Base-by-base conservation (phyloP, 805 yeast genomes). In the Schizosaccharomyces cryophilus region DNA sequence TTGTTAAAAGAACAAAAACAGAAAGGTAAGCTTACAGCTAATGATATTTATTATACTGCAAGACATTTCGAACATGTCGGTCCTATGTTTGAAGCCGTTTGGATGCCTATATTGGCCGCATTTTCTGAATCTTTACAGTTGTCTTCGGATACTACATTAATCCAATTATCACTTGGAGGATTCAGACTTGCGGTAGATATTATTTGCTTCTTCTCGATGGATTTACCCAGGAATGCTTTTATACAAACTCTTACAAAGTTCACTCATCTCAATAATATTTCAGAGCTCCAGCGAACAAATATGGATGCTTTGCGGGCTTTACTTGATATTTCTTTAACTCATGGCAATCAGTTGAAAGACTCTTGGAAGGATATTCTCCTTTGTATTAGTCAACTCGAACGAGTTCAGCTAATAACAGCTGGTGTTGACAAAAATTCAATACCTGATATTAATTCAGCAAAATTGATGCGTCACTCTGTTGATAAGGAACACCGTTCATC, bases 51-150 rank as follows among this genome's bases (percentile, higher is more conserved):
- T 68, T 86, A 87, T 70, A 80, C 83, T 21, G 96, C 96, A 0
- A 80, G 88, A 1, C 90, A 85, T 67, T 80, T 85, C 15, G 94
- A 87, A 66, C 96, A 90, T 69, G 95, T 90, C 17, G 84, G 80
- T 69, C 89, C 96, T 0, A 86, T 94, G 68, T 93, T 93, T 72
- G 96, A 90, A 67, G 87, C 87, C 19, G 74, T 86, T 56, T 93
- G 99, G 99, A 89, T 94, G 96, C 87, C 96, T 0, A 80, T 93
- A 59, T 76, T 93, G 65, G 97, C 97, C 5, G 96, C 95, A 0
- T 75, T 93, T 60, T 88, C 96, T 0, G 90, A 93, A 2, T 94
- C 96, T 4, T 88, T 89, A 74, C 87, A 84, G 68, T 96, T 87
- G 62, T 82, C 84, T 64, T 88, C 85, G 65, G 94, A 86, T 66